These are phyloP conservation scores for Penicillium soppii DNA, from an alignment of 495 filamentous ascomycete species.

Conservation along the genomic window DNA sequence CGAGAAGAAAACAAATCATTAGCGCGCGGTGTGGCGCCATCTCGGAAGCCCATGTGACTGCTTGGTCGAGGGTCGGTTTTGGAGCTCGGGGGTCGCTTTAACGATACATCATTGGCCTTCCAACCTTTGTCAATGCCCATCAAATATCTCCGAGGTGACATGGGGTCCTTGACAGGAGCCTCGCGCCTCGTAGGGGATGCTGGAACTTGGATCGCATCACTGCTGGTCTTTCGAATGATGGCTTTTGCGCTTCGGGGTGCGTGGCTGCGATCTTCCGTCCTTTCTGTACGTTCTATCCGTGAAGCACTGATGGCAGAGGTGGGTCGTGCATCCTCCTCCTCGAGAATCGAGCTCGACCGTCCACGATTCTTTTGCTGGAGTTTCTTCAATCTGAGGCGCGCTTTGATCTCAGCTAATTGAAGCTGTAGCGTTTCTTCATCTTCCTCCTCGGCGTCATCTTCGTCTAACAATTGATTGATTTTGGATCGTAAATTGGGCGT, in stretches of 20 bases:
- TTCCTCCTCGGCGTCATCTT: conserved; percentile 57
- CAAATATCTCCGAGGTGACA: conserved; percentile 74
- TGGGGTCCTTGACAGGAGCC: conserved; percentile 49
- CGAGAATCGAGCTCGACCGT: conserved; percentile 28
- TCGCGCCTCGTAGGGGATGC: conserved; percentile 68
- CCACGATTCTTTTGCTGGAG: conserved; percentile 58
- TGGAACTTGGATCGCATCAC: conserved; percentile 67
- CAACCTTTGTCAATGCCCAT: conserved; percentile 90
- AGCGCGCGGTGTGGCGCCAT: conserved; percentile 23
- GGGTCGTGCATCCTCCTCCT: conserved; percentile 26
- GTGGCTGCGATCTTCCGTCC: conserved; percentile 7
- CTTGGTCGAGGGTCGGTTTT: conserved; percentile 23
- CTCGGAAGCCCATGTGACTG: conserved; percentile 34
- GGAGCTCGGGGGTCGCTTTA: conserved; percentile 66
- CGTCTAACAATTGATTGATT: conserved; percentile 32
- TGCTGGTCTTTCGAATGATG: conserved; percentile 12
- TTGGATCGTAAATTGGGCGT: conserved; percentile 39
- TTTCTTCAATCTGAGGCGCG: conserved; percentile 84
- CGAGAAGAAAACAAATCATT: conserved; percentile 20
- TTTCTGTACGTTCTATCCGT: conserved; percentile 9
- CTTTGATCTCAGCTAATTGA: conserved; percentile 81
- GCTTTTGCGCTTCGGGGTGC: conserved; percentile 25
- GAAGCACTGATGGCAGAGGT: conserved; percentile 27
- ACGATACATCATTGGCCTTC: conserved; percentile 76
- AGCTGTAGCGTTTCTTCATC: conserved; percentile 89